Evolutionary conservation across 257 asterid genomes (phyloP), one percentile per base, ranked within the genome.

Genomic region (Rubia yunnanensis): DNA sequence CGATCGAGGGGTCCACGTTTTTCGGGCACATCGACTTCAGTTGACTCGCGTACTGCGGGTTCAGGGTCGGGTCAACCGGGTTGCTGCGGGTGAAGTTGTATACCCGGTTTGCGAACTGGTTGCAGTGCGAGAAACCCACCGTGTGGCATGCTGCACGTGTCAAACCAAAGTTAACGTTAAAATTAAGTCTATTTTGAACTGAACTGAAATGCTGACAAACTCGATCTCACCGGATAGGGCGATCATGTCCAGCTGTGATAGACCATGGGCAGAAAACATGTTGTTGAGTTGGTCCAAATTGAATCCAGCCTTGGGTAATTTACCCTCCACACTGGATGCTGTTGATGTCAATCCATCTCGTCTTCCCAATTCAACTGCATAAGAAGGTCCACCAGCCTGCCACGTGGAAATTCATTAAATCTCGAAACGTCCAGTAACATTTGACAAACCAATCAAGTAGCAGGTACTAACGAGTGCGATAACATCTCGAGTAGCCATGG

Each of bases 61-160:
- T 75, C 1, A 92, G 79, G 67, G 87, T 84, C 67, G 96, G 98
- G 77, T 92, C 98, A 0, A 92, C 35, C 50, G 81, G 80, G 64
- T 68, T 84, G 14, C 9, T 20, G 0, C 48, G 68, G 78, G 67
- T 81, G 84, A 86, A 88, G 66, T 76, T 89, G 87, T 83, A 82
- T 8, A 89, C 79, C 63, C 98, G 82, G 75, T 82, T 81, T 1
- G 95, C 26, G n/a, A 92, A 81, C 63, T 70, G 81, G 84, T 31
- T 60, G 72, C 98, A 92, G 70, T 89, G 98, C 24, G 98, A 83
- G 79, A 92, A 89, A 7, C 98, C 98, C 35, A 92, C 72, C 0
- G 89, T 84, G 80, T 92, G 98, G 59, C 86, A 77, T 17, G 84
- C 98, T 87, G 83, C 80, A 70, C 59, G 44, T 1, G 10, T 17